Base-by-base conservation (phyloP, 1,139 yeast species). In the Wickerhamomyces sp. region DNA sequence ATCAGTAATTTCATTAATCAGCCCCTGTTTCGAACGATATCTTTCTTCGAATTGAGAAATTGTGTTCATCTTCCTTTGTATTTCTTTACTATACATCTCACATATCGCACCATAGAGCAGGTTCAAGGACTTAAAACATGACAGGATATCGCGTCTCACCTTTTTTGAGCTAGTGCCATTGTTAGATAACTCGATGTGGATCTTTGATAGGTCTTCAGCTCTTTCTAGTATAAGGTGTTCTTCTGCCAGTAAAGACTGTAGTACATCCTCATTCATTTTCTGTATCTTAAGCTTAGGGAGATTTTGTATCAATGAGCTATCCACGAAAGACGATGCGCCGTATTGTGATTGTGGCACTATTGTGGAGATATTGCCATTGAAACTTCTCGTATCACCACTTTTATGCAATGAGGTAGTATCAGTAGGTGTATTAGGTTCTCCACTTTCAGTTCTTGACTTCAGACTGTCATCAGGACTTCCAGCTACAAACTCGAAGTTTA, bases 21-120 rank as follows among this genome's bases (percentile, higher is more conserved):
- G 49, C 21, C 54, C 55, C 8, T 44, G 44, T 38, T 78, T 64
- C 36, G 63, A 64, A 3, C 42, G 40, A 35, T 74, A 76, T 82
- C 82, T 76, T 3, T 52, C 49, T 26, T 60, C 56, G 44, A 78
- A 70, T n/a, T 60, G 52, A 1, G 52, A 37, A 16, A 63, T 50
- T n/a, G 74, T 55, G 0, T 46, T 42, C 15, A 52, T 45, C 25
- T 68, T 65, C 15, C 58, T 57, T 1, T 52, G 46, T 2, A 61
- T 52, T 32, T 76, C 79, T 6, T 63, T 58, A 1, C 59, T 50
- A 49, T 77, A 78, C 1, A 77, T 56, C 50, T 78, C 85, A 41
- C 63, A 60, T 42, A 75, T 63, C 1, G 80, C 68, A 39, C 68
- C 68, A 45, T 70, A 67, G 31, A 67, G 31, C 33, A 45, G 33